These are phyloP conservation scores for Carnegiea gigantea DNA, from an alignment of 179 eudicot genomes.

Conservation along the genomic window DNA sequence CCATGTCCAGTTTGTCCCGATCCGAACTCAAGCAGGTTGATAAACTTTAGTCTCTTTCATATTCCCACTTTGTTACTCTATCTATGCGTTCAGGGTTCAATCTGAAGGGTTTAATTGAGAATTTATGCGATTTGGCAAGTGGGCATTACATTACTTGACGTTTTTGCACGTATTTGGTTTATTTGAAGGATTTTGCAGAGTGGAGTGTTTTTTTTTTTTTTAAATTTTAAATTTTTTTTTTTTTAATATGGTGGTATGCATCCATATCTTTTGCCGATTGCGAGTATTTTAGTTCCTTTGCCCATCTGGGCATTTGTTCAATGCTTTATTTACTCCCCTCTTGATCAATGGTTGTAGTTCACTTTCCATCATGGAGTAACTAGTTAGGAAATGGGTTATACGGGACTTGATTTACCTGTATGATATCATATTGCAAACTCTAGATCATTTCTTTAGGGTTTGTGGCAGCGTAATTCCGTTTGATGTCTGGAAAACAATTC, in stretches of 20 bases:
- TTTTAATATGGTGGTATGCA: neutral
- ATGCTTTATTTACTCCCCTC: too few relatives aligned
- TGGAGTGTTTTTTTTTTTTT: too few relatives aligned
- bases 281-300: neutral
- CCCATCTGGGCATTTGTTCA: neutral
- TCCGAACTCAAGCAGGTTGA: slow-evolving; percentile 61
- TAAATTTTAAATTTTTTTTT: too few relatives aligned
- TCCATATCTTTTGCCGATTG: neutral
- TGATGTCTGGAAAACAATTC: neutral
- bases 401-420: neutral
- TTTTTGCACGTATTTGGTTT: neutral
- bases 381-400: neutral
- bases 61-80: neutral
- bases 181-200: too few relatives aligned
- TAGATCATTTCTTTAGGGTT: neutral
- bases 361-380: neutral
- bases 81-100: neutral
- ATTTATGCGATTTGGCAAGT: neutral
- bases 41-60: neutral
- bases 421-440: neutral
- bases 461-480: neutral
- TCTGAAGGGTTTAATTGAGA: neutral
- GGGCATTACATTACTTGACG: neutral
- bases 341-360: neutral
- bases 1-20: slow-evolving; percentile 69